Conservation (phyloP, 2,329 filamentous ascomycete genomes). For the Aspergillus bombycis region DNA sequence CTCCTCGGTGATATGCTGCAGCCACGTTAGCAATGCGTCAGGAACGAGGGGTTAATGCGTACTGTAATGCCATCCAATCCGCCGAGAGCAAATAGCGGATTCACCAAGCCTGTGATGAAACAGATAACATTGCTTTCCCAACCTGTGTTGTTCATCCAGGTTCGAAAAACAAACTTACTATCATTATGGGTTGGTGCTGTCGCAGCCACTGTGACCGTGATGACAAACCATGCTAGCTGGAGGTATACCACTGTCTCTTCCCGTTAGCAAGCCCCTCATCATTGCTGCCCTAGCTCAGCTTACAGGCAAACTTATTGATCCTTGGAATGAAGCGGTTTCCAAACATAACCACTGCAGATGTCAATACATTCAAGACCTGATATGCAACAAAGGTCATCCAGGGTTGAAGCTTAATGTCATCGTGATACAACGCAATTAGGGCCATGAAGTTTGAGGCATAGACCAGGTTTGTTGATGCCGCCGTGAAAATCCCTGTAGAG, state of each 20-base stretch:
- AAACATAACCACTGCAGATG: slow-evolving; percentile 51
- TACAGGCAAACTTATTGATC: slow-evolving; percentile 49
- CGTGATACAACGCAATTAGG: slow-evolving; percentile 47
- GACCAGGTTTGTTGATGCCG: slow-evolving; percentile 50
- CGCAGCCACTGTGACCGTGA: slow-evolving; percentile 53
- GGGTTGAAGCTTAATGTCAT: slow-evolving; percentile 44
- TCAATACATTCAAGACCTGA: slow-evolving; percentile 46
- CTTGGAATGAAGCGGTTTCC: slow-evolving; percentile 50
- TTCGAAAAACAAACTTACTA: slow-evolving; percentile 55
- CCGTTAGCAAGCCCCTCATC: not conserved
- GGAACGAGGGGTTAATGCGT: not conserved
- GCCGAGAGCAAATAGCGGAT: slow-evolving; percentile 52
- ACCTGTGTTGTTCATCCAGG: slow-evolving; percentile 58
- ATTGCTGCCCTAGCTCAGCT: slow-evolving; percentile 9
- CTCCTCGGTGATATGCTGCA: slow-evolving; percentile 54
- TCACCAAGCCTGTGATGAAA: slow-evolving; percentile 56
- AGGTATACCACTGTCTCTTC: slow-evolving; percentile 45
- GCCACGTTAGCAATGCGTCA: not conserved
- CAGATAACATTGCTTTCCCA: slow-evolving; percentile 55
- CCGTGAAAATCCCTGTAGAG: slow-evolving; percentile 48
- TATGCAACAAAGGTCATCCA: slow-evolving; percentile 54
- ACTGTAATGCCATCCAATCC: slow-evolving; percentile 52
- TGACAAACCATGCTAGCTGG: slow-evolving; percentile 52
- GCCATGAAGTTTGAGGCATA: slow-evolving; percentile 49
- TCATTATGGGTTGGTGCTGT: slow-evolving; percentile 50